phyloP scores from a whole-genome alignment of 2,329 filamentous ascomycete species.

The Tolypocladium inflatum region DNA sequence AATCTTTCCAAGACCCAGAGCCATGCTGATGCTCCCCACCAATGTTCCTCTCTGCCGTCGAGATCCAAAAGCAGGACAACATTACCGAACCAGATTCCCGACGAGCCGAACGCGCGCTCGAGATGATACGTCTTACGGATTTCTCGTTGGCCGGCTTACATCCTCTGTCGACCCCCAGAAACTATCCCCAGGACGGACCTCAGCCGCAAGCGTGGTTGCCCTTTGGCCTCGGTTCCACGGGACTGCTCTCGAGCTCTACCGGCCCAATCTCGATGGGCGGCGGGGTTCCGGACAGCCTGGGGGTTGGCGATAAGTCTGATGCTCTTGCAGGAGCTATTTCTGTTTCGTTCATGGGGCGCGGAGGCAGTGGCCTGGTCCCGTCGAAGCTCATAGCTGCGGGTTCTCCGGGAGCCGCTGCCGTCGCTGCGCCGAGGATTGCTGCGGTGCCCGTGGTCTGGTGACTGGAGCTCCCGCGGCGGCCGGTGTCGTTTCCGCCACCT shows the following conservation, averaged over 20 bases:
- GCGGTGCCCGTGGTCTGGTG: not conserved
- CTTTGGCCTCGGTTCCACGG: not conserved
- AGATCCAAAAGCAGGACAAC: too few species aligned
- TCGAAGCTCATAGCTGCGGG: not conserved
- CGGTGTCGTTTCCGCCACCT: not conserved
- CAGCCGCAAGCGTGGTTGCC: too few species aligned
- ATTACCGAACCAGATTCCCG: too few species aligned
- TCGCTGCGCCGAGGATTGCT: not conserved
- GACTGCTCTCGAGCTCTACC: not conserved
- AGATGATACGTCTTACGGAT: too few species aligned
- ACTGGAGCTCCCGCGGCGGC: not conserved
- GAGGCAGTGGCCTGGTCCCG: not conserved
- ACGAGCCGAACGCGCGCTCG: too few species aligned
- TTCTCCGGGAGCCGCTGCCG: not conserved
- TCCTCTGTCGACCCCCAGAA: not conserved
- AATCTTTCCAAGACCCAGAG: not conserved
- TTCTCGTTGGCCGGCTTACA: not conserved
- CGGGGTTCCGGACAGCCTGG: too few species aligned
- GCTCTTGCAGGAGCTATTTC: not conserved
- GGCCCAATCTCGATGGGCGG: not conserved
- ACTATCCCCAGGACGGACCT: not conserved
- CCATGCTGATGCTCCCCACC: not conserved
- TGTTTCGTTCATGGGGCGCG: not conserved
- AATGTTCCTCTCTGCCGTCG: not conserved
- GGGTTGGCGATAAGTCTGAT: not conserved